Conservation (phyloP, 352 stramenopile species). For the Globisporangium uncinulatum region DNA sequence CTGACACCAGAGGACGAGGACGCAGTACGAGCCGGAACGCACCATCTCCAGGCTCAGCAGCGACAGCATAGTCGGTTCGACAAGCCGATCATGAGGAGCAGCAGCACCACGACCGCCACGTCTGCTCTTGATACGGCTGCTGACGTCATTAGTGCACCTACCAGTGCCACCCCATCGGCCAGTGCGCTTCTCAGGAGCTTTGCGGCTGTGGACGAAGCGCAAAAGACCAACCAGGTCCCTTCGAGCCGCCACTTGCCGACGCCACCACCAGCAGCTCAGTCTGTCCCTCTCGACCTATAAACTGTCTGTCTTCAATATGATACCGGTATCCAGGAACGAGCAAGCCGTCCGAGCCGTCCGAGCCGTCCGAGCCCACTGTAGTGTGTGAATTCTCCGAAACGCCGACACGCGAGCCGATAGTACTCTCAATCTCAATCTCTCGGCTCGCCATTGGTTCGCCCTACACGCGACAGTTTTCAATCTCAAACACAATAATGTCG, state of each 20-base stretch:
- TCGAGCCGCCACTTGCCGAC: neutral
- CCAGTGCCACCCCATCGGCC: no score
- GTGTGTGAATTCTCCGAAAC: neutral
- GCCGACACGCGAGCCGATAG: no score
- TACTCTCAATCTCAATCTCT: no score
- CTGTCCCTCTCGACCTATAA: conserved; percentile 14
- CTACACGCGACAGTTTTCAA: conserved; percentile 90
- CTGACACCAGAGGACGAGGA: neutral
- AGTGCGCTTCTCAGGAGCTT: neutral
- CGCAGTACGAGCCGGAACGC: neutral
- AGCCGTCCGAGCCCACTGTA: neutral
- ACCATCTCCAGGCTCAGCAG: neutral
- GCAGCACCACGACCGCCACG: neutral
- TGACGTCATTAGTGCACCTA: no score
- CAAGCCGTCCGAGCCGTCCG: neutral
- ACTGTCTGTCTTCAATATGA: no score
- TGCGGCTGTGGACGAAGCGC: no score
- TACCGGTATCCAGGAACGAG: no score
- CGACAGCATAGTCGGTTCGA: neutral
- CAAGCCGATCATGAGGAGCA: neutral
- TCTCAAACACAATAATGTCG: conserved; percentile 96
- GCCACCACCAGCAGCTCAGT: neutral
- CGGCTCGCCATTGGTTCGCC: neutral
- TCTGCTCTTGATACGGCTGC: neutral
- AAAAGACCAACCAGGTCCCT: neutral